Evolutionary conservation across 2,329 filamentous ascomycete species (phyloP), one percentile per base, ranked within the genome.

Genomic region (Fusarium equiseti): DNA sequence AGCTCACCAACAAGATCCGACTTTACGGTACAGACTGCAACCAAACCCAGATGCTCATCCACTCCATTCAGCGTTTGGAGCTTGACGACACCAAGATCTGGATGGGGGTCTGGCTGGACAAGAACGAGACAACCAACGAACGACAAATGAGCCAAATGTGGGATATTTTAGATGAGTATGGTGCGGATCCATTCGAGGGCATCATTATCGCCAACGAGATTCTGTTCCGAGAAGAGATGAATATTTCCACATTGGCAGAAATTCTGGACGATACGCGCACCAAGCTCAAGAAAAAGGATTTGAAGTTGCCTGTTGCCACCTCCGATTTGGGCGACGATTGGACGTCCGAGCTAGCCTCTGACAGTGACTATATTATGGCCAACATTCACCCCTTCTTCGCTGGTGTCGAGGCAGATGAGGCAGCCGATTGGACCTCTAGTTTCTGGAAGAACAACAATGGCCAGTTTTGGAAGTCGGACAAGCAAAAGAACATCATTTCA

Each of bases 331-430:
- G 95, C 27, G 91, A 96, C 75, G 92, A 95, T 75, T 98, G 95
- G 95, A 91, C 89, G 5, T 76, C 85, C 0, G 83, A 85, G 3
- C 87, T 98, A 20, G 92, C 92, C 0, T 74, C 82, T 6, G 85
- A 89, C 54, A 92, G 93, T 44, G 95, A 98, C 79, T 90, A 93
- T 75, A 90, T 98, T 80, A 98, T 98, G 95, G 92, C 93, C 73
- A 98, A 98, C 78, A 93, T 98, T 58, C 96, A 98, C 78, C 95
- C 96, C 0, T 98, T 98, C 86, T 98, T 98, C 77, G 92, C 91
- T 0, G 95, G 95, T 49, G 89, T 93, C 15, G 83, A 87, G 1
- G 91, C 90, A 4, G 83, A 88, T 4, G 79, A 87, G 2, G 93
- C 94, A 0, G 91, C 94, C 0, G 82, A 78, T 10, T 98, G 95